phyloP scores from a whole-genome alignment of 768 basidiomycete genomes.

The Leccinellum rugosiceps region DNA sequence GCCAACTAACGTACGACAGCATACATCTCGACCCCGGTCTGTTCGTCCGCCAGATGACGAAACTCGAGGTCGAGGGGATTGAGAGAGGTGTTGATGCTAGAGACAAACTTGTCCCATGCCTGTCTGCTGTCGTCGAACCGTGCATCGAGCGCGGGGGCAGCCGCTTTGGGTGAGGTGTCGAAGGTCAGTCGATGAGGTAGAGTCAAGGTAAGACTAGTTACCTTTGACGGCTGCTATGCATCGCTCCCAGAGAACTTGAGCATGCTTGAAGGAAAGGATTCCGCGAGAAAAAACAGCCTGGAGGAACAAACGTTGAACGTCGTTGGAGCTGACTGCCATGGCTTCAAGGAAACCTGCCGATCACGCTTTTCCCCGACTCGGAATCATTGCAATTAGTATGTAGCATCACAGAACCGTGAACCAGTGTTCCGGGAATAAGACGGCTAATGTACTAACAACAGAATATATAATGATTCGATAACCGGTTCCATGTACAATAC shows the following conservation, averaged over 20 bases:
- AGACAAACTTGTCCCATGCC: conserved; percentile 60
- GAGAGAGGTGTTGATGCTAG: conserved; percentile 56
- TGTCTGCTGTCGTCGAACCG: conserved; percentile 38
- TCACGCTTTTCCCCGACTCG: background rate
- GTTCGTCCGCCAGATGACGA: conserved; percentile 59
- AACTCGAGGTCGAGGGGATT: conserved; percentile 75
- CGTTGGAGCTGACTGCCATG: conserved; percentile 48
- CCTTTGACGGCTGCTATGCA: conserved; percentile 68
- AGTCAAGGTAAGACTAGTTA: conserved; percentile 22
- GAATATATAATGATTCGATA: too few species aligned
- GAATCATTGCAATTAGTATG: background rate
- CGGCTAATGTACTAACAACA: too few species aligned
- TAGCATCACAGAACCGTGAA: too few species aligned
- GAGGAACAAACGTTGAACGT: conserved; percentile 74
- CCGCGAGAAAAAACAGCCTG: conserved; percentile 75
- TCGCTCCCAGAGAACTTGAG: conserved; percentile 62
- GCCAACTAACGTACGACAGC: conserved; percentile 61
- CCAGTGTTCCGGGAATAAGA: too few species aligned
- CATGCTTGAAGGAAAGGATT: conserved; percentile 61
- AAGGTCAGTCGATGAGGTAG: conserved; percentile 1
- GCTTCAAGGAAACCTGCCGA: background rate
- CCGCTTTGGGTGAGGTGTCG: conserved; percentile 38
- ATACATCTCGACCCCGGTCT: conserved; percentile 59
- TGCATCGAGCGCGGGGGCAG: conserved; percentile 49
- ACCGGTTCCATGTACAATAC: background rate